Evolutionary conservation across 2,329 filamentous ascomycete species (phyloP).

Genomic region (Mycosphaerelloides madeirae): DNA sequence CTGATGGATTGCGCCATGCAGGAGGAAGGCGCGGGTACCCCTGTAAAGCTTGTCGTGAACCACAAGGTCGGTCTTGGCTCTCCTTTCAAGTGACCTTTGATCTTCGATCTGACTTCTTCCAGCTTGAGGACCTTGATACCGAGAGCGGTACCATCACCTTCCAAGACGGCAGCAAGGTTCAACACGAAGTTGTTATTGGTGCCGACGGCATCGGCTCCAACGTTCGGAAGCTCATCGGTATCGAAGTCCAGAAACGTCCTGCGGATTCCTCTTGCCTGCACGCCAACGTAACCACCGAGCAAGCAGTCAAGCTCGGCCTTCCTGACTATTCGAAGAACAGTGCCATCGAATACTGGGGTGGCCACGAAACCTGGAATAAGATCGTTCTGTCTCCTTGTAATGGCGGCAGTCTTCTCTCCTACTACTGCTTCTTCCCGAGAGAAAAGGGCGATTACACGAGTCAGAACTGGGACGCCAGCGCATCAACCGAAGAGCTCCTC

Average conservation of each 20-base stretch:
- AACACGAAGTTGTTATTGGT: slow-evolving; percentile 59
- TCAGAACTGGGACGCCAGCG: slow-evolving; percentile 56
- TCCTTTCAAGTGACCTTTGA: background rate
- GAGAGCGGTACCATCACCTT: slow-evolving; percentile 46
- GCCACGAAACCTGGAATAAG: slow-evolving; percentile 60
- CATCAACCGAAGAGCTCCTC: slow-evolving; percentile 51
- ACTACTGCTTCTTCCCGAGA: slow-evolving; percentile 66
- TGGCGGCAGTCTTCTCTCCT: slow-evolving; percentile 59
- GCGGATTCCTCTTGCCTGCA: slow-evolving; percentile 60
- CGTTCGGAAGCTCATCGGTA: slow-evolving; percentile 60
- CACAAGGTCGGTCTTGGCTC: slow-evolving; percentile 35
- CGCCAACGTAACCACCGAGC: slow-evolving; percentile 58
- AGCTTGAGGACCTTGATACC: slow-evolving; percentile 45
- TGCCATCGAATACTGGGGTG: slow-evolving; percentile 67
- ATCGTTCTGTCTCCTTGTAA: slow-evolving; percentile 68
- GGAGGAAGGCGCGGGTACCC: slow-evolving; percentile 48
- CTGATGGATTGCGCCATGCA: slow-evolving; percentile 56
- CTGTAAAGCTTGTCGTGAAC: slow-evolving; percentile 54
- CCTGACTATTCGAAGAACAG: slow-evolving; percentile 58
- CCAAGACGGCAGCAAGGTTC: slow-evolving; percentile 45
- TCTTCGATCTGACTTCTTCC: background rate
- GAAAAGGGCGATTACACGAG: slow-evolving; percentile 56
- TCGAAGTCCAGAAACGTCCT: slow-evolving; percentile 55
- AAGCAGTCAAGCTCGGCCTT: slow-evolving; percentile 57
- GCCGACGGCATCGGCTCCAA: slow-evolving; percentile 64